Percentiles rank a stretch among this genome's conserved stretches.
These are phyloP conservation scores for Bremia lactucae DNA, from an alignment of 352 stramenopile species.

Conservation along the genomic window DNA sequence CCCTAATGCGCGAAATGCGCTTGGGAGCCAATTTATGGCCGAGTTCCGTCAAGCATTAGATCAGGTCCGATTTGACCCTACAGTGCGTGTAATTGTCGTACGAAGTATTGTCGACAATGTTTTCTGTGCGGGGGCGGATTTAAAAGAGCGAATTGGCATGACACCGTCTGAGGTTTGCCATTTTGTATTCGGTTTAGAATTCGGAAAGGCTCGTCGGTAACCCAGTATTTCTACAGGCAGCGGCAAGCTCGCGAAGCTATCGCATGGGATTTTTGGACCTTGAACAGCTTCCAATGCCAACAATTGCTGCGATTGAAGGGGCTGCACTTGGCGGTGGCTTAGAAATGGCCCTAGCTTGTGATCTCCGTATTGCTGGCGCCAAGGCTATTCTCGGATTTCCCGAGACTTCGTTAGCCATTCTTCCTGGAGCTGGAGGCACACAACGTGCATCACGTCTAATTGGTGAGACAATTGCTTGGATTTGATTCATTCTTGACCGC, in stretches of 20 bases:
- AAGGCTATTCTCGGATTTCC: constrained; percentile 84
- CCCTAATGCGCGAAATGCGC: constrained; percentile 59
- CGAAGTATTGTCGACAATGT: constrained; percentile 68
- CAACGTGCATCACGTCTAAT: constrained; percentile 88
- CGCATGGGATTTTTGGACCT: constrained; percentile 79
- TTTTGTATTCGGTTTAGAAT: neutral
- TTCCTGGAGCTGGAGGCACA: constrained; percentile 88
- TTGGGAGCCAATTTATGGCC: constrained; percentile 72
- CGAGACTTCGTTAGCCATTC: constrained; percentile 89
- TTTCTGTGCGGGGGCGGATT: constrained; percentile 84
- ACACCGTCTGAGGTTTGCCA: constrained; percentile 55
- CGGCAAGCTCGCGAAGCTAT: constrained; percentile 36
- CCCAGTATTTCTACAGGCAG: constrained; percentile 14
- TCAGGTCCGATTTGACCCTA: constrained; percentile 48
- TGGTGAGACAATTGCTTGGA: constrained; percentile 20
- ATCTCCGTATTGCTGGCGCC: constrained; percentile 85
- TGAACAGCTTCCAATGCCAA: constrained; percentile 85
- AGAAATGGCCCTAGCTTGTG: constrained; percentile 87
- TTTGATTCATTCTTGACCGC: neutral
- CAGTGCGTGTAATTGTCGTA: constrained; percentile 71
- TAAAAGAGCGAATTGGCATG: constrained; percentile 88
- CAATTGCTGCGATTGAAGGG: constrained; percentile 88
- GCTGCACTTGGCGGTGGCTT: constrained; percentile 86
- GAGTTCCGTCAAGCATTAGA: constrained; percentile 69
- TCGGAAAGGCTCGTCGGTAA: too few relatives aligned